Base-by-base conservation (phyloP, 352 stramenopile genomes). In the Lagenidium sp. region DNA sequence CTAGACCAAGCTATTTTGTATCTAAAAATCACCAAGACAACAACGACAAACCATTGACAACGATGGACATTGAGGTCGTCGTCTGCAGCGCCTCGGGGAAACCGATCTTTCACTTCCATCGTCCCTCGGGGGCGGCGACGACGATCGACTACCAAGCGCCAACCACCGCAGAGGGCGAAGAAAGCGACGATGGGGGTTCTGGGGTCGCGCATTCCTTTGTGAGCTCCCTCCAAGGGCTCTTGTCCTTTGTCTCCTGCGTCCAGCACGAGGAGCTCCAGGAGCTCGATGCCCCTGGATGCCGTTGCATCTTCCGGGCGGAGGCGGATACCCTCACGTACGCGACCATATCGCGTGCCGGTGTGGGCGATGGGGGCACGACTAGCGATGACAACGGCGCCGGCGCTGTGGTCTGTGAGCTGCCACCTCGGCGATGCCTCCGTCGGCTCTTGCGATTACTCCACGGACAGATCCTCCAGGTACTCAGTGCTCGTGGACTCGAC, bases 51-150 rank as follows among this genome's bases (percentile, higher is more conserved):
- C n/a, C n/a, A n/a, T n/a, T n/a, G n/a, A n/a, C 15, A 10, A 30
- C 22, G 11, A 58, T 58, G 50, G 55, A 72, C 36, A 34, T 84
- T 30, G 71, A 84, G 34, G 52, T 84, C 10, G 30, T 81, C 23
- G 54, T 84, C 25, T 80, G 71, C 47, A 77, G 65, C 22, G 62
- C 57, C 35, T 81, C 71, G 30, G 68, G 68, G 22, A 84, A 84
- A 47, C 71, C 71, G 38, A 69, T 84, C 42, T 73, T 75, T 37
- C 64, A 67, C 35, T 68, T 71, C 43, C 40, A 38, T 25, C 40
- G 65, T n/a, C n/a, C n/a, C n/a, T n/a, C n/a, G n/a, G n/a, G n/a
- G n/a, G n/a, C n/a, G n/a, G n/a, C n/a, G n/a, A n/a, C n/a, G n/a
- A n/a, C n/a, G n/a, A n/a, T n/a, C n/a, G n/a, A n/a, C n/a, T n/a